Evolutionary conservation across 2,329 filamentous ascomycete species (phyloP), one percentile per base, ranked within the genome.

Genomic region (Xylariaceae sp.): DNA sequence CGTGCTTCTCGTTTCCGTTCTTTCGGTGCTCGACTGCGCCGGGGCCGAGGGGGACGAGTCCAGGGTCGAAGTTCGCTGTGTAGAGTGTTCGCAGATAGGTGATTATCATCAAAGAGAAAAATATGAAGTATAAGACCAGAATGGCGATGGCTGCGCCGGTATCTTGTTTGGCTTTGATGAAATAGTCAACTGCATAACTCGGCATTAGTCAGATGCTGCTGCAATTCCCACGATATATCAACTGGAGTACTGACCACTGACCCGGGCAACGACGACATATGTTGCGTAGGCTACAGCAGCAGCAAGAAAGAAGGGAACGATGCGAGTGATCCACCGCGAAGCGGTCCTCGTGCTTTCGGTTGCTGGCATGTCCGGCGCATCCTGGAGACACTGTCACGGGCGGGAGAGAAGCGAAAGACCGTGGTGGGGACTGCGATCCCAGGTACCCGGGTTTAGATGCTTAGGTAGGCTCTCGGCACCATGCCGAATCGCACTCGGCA

Each of bases 51-150:
- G 89, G 86, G 0, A 92, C 78, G 48, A 90, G 81, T 4, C 90
- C 92, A 0, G 91, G 87, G 59, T 91, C 81, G 60, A 76, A 76
- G 53, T 83, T 79, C 46, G 95, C 84, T 33, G 82, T 80, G 56
- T 84, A 73, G 40, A 92, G 69, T 10, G 92, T 80, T 57, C 91
- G 87, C 17, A 88, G 65, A 69, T 95, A 97, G 17, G 86, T 79
- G 31, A 75, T 63, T 19, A 86, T 65, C 63, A 90, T 81, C 31
- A 87, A 75, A 14, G 88, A 60, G 42, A 96, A 75, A 48, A 95
- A 76, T 48, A 92, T 47, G 63, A 87, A 88, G 71, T 89, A 91
- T 19, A 92, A 70, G 28, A 84, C 80, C 42, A 96, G 75, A 50
- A 96, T 81, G 12, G 81, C 83, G 52, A 87, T 80, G 40, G 85